Base-by-base conservation (phyloP, 164 flowering plant species). In the Berberis thunbergii region DNA sequence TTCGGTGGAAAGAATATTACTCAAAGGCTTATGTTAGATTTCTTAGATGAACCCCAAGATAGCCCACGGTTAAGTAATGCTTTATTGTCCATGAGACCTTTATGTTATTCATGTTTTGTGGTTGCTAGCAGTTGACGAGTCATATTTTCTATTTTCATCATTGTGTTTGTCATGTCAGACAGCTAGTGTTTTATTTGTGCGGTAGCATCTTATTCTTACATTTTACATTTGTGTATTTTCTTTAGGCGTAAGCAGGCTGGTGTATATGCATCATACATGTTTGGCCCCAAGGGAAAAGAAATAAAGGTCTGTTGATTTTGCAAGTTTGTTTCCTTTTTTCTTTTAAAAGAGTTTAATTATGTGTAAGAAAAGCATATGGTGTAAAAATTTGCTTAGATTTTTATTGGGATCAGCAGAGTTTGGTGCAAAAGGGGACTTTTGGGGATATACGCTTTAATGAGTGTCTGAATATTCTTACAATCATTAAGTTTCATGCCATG, bases 201-300 rank as follows among this genome's bases (percentile, higher is more conserved):
- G 11, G 13, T 52, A 6, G n/a, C 3, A n/a, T 8, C 3, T 50
- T 2, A 52, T 52, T 2, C 54, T 7, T 40, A 40, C 39, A 54
- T 59, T 44, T 72, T 49, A 43, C 57, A 11, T 7, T 43, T 52
- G 54, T 13, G 62, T 57, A 5, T 54, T 9, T 60, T 38, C 72
- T 70, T 54, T 65, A 88, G 95, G 83, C 86, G 89, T 59, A 83
- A 80, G 70, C 96, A 86, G 63, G 88, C 83, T 72, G 96, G 96
- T 57, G 86, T 88, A 10, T 88, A 84, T 70, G 67, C 86, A 48
- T 86, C 96, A 6, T 88, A 88, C 69, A 78, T 78, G 59, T 74
- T 83, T 71, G 96, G 96, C n/a, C 84, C 89, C 12, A 68, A 68
- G 48, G 83, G 77, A 50, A 86, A 76, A 64, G 77, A 80, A 73